A percentile compares a stretch with the other conserved stretches of the same genome.
phyloP scores from a whole-genome alignment of 2,329 filamentous ascomycete genomes.

The Nemania sp. region DNA sequence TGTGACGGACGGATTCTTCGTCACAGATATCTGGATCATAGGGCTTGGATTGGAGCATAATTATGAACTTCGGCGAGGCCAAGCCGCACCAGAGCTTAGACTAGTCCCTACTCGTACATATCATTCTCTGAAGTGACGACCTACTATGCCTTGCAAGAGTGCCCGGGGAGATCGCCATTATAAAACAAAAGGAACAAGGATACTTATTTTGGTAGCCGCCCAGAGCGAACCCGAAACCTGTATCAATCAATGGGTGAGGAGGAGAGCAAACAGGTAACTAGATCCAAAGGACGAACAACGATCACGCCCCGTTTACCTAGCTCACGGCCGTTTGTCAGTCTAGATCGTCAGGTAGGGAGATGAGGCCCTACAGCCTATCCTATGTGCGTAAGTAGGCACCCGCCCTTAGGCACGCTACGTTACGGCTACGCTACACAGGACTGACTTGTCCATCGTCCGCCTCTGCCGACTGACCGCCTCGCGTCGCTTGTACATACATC shows the following conservation, averaged over 20 bases:
- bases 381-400: conserved; percentile 2
- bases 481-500: conserved; percentile 13
- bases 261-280: too few relatives aligned
- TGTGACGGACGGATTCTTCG: conserved; percentile 11
- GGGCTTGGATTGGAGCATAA: conserved; percentile 16
- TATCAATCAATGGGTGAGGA: too few relatives aligned
- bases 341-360: neutral
- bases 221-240: conserved; percentile 1
- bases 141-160: too few relatives aligned
- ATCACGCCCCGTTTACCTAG: conserved; percentile 16
- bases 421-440: neutral
- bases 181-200: neutral
- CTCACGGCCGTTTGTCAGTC: neutral
- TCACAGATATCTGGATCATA: conserved; percentile 16
- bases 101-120: neutral
- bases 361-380: neutral
- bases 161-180: too few relatives aligned
- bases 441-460: neutral
- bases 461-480: conserved; percentile 17
- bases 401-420: neutral
- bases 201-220: neutral
- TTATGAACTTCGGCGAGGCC: conserved; percentile 14
- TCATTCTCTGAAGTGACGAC: neutral
- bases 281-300: neutral
- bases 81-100: conserved; percentile 11